These are phyloP conservation scores for Venturia carpophila DNA, from an alignment of 2,329 filamentous ascomycete genomes.

Conservation along the genomic window DNA sequence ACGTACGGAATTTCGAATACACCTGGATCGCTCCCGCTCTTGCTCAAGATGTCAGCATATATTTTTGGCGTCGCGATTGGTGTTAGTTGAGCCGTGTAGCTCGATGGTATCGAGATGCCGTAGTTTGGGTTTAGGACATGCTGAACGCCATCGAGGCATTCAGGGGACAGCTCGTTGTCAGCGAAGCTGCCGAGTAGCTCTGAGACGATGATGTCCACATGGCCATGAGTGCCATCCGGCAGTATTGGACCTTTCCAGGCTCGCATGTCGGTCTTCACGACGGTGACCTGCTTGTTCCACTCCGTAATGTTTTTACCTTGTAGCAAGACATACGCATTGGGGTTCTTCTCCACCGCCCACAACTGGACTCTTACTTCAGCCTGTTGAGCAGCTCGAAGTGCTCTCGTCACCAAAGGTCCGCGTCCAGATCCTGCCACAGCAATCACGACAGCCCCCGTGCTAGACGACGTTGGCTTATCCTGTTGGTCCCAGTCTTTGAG, in stretches of 20 bases:
- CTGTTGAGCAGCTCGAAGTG: constrained; percentile 67
- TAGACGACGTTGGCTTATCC: constrained; percentile 65
- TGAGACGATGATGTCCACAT: constrained; percentile 87
- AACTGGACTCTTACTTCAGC: constrained; percentile 73
- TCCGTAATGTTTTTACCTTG: constrained; percentile 70
- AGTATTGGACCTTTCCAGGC: constrained; percentile 78
- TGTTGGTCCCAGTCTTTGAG: constrained; percentile 69
- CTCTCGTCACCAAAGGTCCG: constrained; percentile 83
- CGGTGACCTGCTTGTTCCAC: constrained; percentile 75
- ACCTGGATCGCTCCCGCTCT: constrained; percentile 49
- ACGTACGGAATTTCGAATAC: constrained; percentile 92
- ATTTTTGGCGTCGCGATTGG: constrained; percentile 84
- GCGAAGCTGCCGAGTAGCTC: constrained; percentile 92
- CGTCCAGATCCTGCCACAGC: constrained; percentile 90
- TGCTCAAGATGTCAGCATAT: constrained; percentile 62
- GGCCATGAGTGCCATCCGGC: constrained; percentile 47
- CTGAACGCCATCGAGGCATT: constrained; percentile 93
- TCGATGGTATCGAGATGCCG: constrained; percentile 88
- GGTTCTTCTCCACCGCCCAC: constrained; percentile 97
- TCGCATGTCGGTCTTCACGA: constrained; percentile 96
- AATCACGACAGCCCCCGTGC: constrained; percentile 64
- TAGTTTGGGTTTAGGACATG: constrained; percentile 71
- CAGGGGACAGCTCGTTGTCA: constrained; percentile 93
- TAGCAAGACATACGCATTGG: constrained; percentile 90
- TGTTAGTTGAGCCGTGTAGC: constrained; percentile 89